These are phyloP conservation scores for Scutellaria galericulata DNA, from an alignment of 257 asterid genomes.

Conservation along the genomic window DNA sequence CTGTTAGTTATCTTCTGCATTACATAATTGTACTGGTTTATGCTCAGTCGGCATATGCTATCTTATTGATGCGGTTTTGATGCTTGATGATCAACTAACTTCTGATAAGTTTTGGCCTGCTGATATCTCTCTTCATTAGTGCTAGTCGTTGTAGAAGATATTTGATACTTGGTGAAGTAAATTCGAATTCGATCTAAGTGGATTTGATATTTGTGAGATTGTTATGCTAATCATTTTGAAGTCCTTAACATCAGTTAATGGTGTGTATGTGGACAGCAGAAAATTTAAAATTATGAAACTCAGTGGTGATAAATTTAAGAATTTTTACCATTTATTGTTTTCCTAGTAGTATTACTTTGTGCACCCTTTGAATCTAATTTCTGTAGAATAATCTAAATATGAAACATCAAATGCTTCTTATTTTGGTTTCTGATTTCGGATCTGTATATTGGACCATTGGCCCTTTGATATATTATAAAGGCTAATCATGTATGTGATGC, in stretches of 20 bases:
- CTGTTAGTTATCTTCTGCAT: too few relatives aligned
- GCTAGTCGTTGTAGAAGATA: not conserved
- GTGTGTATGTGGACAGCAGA: not conserved
- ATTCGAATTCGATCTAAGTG: not conserved
- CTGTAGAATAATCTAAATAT: too few relatives aligned
- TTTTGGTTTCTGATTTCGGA: too few relatives aligned
- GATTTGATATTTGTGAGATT: not conserved
- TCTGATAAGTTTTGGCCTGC: not conserved
- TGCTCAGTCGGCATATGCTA: not conserved
- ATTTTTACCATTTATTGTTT: too few relatives aligned
- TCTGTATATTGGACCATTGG: too few relatives aligned
- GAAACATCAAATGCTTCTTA: too few relatives aligned
- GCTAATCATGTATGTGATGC: too few relatives aligned
- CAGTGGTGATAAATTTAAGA: not conserved
- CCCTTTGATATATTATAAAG: too few relatives aligned
- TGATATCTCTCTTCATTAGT: not conserved
- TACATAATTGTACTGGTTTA: not conserved
- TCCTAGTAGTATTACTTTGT: too few relatives aligned
- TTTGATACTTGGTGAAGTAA: not conserved
- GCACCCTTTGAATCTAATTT: too few relatives aligned
- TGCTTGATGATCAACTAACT: conserved; percentile 18
- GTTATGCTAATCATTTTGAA: not conserved
- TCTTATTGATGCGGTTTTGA: conserved; percentile 1
- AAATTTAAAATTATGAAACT: not conserved
- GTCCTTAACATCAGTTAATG: not conserved